Evolutionary conservation across 2,329 filamentous ascomycete genomes (phyloP).

Genomic region (Ophiocordyceps australis): DNA sequence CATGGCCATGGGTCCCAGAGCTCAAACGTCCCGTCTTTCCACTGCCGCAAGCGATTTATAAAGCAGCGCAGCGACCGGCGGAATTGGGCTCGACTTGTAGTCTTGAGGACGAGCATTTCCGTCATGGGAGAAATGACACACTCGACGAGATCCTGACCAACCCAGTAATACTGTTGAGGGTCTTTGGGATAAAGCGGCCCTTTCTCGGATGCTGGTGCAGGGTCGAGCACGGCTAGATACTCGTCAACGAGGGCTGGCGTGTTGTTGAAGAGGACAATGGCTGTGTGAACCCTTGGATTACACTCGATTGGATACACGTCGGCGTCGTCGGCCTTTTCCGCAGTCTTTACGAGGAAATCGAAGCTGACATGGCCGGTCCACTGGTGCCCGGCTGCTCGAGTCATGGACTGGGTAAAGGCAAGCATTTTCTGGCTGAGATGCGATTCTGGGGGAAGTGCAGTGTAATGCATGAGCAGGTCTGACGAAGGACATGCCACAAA

Average conservation of each 20-base stretch:
- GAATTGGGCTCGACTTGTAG: constrained; percentile 9
- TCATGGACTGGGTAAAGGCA: constrained; percentile 42
- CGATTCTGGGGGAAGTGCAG: constrained; percentile 33
- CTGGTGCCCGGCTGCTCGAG: constrained; percentile 22
- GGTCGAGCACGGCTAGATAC: constrained; percentile 30
- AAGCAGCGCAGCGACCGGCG: constrained; percentile 10
- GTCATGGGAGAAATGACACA: constrained; percentile 12
- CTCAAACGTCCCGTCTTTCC: constrained; percentile 36
- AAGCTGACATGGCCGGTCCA: constrained; percentile 58
- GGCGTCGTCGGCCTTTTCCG: neutral
- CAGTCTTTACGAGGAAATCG: constrained; percentile 43
- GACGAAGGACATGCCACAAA: constrained; percentile 50
- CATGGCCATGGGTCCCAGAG: constrained; percentile 36
- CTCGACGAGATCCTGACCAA: constrained; percentile 45
- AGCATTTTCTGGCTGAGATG: constrained; percentile 41
- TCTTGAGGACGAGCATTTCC: neutral
- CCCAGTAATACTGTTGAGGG: constrained; percentile 33
- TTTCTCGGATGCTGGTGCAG: constrained; percentile 2
- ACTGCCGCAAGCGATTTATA: constrained; percentile 20
- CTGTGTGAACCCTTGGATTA: constrained; percentile 52
- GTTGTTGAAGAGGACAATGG: constrained; percentile 39
- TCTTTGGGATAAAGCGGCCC: constrained; percentile 7
- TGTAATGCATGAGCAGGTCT: constrained; percentile 49
- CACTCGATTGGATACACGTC: constrained; percentile 49
- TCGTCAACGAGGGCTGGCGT: constrained; percentile 25